phyloP scores from a whole-genome alignment of 2,329 filamentous ascomycete genomes.

The Ceratocystis harringtonii region DNA sequence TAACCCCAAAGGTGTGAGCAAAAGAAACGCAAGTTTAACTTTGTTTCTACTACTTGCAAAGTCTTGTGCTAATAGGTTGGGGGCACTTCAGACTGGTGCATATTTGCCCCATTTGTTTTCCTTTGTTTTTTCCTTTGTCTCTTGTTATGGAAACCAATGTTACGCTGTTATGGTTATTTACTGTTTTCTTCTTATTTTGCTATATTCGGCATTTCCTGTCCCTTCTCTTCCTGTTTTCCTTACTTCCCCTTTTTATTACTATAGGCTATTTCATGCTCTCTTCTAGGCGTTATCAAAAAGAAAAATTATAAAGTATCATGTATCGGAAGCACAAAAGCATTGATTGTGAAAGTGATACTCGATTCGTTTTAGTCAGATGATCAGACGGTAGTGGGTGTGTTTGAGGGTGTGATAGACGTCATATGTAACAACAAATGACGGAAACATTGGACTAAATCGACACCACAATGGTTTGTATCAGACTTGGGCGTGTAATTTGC shows the following conservation, averaged over 20 bases:
- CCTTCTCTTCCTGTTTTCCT: background rate
- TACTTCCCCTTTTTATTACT: background rate
- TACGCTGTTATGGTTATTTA: background rate
- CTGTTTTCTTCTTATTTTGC: background rate
- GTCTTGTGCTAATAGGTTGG: background rate
- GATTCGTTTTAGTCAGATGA: background rate
- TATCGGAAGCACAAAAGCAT: background rate
- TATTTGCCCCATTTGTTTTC: background rate
- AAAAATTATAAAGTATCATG: background rate
- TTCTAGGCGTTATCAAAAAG: background rate
- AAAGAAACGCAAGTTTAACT: background rate
- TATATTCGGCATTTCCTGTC: background rate
- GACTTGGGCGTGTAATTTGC: too few species aligned
- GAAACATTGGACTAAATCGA: background rate
- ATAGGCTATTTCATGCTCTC: background rate
- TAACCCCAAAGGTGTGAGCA: background rate
- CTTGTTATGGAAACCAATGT: background rate
- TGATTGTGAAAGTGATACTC: background rate
- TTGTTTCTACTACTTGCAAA: background rate
- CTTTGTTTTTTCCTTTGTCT: background rate
- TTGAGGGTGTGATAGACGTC: background rate
- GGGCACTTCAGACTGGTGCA: background rate
- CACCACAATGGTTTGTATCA: background rate
- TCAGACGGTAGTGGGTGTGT: background rate
- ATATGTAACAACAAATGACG: background rate